Evolutionary conservation across 1,284 basidiomycete species (phyloP), one percentile per base, ranked within the genome.

Genomic region (Malassezia dermatis): DNA sequence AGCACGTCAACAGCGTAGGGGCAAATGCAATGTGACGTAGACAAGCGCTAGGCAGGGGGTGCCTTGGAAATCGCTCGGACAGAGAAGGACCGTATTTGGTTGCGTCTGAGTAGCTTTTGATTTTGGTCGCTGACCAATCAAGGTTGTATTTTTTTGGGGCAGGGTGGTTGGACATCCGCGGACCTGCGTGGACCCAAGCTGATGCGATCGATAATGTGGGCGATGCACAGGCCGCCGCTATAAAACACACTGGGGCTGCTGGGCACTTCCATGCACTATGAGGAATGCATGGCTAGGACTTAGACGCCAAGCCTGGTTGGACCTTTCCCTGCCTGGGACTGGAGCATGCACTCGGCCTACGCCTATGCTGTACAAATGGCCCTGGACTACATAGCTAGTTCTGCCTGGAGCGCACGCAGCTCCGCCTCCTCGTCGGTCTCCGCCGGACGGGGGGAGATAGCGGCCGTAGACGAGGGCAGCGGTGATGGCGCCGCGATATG

Each of bases 341-440:
- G n/a, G n/a, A n/a, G n/a, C n/a, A n/a, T n/a, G n/a, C n/a, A n/a
- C n/a, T n/a, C n/a, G n/a, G n/a, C n/a, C n/a, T n/a, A n/a, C n/a
- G n/a, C n/a, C n/a, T 8, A 30, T 21, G 37, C 37, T 39, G 37
- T 39, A 39, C 37, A 39, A 39, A 7, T 21, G 17, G 37, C n/a
- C 37, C 4, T 19, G 19, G 4, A 21, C 27, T 51, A 74, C 71
- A 74, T 74, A 32, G 72, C 71, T 13, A 74, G 59, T 50, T 85
- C 85, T 17, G 89, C 91, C 78, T 96, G 93, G 65, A 99, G 79
- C 75, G 89, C 84, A 75, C 82, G 83, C 71, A 99, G 83, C 77
- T 96, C 86, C 42, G 86, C 88, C 72, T 93, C 88, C 67, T 83
- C 84, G 50, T 79, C 81, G 75, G 76, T 77, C 48, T 75, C 61